These are phyloP conservation scores for Saussurea involucrata DNA, from an alignment of 129 eudicot species.

Conservation along the genomic window DNA sequence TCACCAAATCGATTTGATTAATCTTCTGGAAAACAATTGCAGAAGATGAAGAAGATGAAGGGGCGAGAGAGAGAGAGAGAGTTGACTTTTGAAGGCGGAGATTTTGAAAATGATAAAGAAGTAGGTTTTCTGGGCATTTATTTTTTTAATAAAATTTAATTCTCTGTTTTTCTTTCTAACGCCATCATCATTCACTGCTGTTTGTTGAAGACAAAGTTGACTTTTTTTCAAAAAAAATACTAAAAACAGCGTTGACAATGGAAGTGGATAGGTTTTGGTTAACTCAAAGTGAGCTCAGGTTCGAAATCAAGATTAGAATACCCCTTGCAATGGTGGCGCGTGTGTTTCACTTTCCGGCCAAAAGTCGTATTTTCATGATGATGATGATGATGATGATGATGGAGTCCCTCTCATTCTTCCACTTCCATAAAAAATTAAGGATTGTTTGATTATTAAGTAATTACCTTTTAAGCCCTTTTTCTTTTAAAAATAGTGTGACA, in stretches of 20 bases:
- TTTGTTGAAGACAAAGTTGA: slow-evolving; percentile 32
- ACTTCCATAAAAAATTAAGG: not conserved
- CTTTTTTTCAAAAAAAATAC: slow-evolving; percentile 10
- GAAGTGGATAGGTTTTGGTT: slow-evolving; percentile 25
- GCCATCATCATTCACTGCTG: slow-evolving; percentile 25
- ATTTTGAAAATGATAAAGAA: slow-evolving; percentile 33
- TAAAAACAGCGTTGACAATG: slow-evolving; percentile 31
- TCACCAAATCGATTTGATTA: not conserved
- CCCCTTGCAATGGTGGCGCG: slow-evolving; percentile 25
- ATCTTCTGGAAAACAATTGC: not conserved
- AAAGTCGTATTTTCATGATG: not conserved
- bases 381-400: too few relatives aligned
- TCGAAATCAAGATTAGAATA: slow-evolving; percentile 7
- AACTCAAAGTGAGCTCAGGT: slow-evolving; percentile 25
- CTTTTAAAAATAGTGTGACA: not conserved
- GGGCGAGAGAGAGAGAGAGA: not conserved
- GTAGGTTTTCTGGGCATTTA: slow-evolving; percentile 16
- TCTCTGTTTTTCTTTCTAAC: not conserved
- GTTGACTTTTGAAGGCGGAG: slow-evolving; percentile 32
- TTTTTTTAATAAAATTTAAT: not conserved
- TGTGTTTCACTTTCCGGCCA: not conserved
- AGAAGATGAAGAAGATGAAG: slow-evolving; percentile 8
- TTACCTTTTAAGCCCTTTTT: not conserved
- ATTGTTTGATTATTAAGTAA: not conserved
- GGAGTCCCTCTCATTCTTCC: too few relatives aligned